Base-by-base conservation (phyloP, 2,329 filamentous ascomycete species). In the Beauveria pseudobassiana region DNA sequence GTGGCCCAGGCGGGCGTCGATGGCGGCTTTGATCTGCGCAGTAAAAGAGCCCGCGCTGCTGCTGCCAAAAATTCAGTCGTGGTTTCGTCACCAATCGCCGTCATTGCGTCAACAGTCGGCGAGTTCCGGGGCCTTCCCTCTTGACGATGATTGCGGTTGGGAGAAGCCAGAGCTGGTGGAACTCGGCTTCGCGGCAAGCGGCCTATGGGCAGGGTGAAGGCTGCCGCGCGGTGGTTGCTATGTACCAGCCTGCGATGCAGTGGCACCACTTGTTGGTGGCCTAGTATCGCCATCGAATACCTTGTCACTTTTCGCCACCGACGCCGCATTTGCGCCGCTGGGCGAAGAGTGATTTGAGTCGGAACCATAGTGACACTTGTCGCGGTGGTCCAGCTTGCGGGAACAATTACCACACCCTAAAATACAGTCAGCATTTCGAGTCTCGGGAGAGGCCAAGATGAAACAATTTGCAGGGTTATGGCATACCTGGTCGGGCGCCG, bases 21-120 rank as follows among this genome's bases (percentile, higher is more conserved):
- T 75, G 0, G 76, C 77, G 1, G 71, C 74, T 57, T 75, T 78
- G 45, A 80, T 78, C 59, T 79, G 77, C 1, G 72, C 73, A 30
- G 78, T 79, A 53, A 80, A 80, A 2, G 76, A 77, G 0, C 77
- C 76, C 0, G 76, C 76, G 61, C 78, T 80, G 18, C 77, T 79
- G 63, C 73, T 78, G 0, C 78, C 77, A 60, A 80, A 62, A 77
- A 79, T 20, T 78, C 77, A 16, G 71, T 77, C 24, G 67, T 73
- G 0, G 65, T 66, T 0, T 74, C 76, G 59, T 77, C 76, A 3
- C 76, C 69, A 1, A 78, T 72, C 0, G 75, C 75, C 7, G 77
- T 79, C 75, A 80, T 80, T 2, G 77, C 78, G 63, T 78, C 72
- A 3, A 73, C 76, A 3, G 72, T 74, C 0, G 75, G 74, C 3